Evolutionary conservation across 73 alveolate species (phyloP).

Genomic region (Paramecium sexaurelia): DNA sequence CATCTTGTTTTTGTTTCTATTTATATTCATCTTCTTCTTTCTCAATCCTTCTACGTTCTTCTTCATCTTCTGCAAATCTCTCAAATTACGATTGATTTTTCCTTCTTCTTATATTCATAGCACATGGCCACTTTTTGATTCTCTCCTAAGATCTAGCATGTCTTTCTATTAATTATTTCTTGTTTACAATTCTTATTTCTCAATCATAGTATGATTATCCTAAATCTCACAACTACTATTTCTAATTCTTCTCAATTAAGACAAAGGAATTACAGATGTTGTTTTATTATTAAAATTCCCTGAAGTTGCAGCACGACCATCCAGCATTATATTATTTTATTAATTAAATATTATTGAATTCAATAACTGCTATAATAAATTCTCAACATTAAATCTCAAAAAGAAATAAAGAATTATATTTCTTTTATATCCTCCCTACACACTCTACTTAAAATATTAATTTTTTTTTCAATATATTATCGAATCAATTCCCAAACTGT

Average conservation of each 20-base stretch:
- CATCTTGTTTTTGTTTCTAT: conserved; percentile 76
- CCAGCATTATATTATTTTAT: not conserved
- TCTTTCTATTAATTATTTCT: not conserved
- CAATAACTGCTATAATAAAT: not conserved
- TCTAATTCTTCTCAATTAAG: not conserved
- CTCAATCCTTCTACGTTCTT: conserved; percentile 81
- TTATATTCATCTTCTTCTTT: conserved; percentile 85
- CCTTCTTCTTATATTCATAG: conserved; percentile 81
- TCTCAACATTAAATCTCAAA: too few relatives aligned
- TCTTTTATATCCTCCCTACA: too few relatives aligned
- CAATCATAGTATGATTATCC: not conserved
- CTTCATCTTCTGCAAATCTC: conserved; percentile 88
- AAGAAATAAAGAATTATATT: too few relatives aligned
- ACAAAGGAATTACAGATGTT: not conserved
- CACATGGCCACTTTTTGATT: conserved; percentile 83
- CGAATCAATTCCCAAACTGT: too few relatives aligned
- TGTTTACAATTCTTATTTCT: not conserved
- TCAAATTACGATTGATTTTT: conserved; percentile 84
- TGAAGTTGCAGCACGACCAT: not conserved
- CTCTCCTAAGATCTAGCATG: conserved; percentile 79
- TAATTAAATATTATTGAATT: not conserved
- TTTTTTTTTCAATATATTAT: too few relatives aligned
- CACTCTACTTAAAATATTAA: too few relatives aligned
- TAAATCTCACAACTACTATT: not conserved
- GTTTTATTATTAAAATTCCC: not conserved